A percentile compares a stretch with the other conserved stretches of the same genome.
These are phyloP conservation scores for Solanum tarapatanum DNA, from an alignment of 257 asterid species.

Conservation along the genomic window DNA sequence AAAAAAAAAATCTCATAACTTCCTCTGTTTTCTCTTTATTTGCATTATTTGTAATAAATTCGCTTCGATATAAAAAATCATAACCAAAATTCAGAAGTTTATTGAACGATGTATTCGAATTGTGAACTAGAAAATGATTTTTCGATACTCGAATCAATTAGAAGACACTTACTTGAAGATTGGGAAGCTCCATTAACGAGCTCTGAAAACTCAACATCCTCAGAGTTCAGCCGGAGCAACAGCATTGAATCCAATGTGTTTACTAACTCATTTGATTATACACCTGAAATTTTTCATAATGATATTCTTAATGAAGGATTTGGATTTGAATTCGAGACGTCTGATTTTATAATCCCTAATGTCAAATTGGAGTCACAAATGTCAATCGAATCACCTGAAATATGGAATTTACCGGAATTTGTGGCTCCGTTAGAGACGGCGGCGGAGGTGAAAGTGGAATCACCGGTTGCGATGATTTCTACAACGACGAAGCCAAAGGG, in stretches of 20 bases:
- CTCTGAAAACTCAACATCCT: not conserved
- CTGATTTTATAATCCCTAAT: not conserved
- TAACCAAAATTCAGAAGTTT: not conserved
- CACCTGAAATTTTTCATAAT: not conserved
- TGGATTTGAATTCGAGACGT: not conserved
- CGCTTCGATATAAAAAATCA: not conserved
- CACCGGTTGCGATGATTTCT: not conserved
- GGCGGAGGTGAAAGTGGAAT: not conserved
- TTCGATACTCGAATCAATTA: constrained; percentile 18
- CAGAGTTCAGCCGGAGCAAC: not conserved
- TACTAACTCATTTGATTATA: not conserved
- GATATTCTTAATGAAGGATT: not conserved
- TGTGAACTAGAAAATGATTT: constrained; percentile 9
- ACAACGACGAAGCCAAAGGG: not conserved
- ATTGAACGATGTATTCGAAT: not conserved
- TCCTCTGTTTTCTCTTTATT: not conserved
- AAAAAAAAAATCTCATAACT: not conserved
- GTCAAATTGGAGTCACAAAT: constrained; percentile 10
- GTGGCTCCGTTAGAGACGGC: not conserved
- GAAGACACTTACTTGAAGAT: constrained; percentile 19
- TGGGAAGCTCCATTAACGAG: not conserved
- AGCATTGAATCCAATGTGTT: not conserved
- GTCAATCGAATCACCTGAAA: not conserved
- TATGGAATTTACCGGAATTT: not conserved
- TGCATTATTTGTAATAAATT: not conserved